Base-by-base conservation (phyloP, 495 filamentous ascomycete genomes). In the Tuber borchii region DNA sequence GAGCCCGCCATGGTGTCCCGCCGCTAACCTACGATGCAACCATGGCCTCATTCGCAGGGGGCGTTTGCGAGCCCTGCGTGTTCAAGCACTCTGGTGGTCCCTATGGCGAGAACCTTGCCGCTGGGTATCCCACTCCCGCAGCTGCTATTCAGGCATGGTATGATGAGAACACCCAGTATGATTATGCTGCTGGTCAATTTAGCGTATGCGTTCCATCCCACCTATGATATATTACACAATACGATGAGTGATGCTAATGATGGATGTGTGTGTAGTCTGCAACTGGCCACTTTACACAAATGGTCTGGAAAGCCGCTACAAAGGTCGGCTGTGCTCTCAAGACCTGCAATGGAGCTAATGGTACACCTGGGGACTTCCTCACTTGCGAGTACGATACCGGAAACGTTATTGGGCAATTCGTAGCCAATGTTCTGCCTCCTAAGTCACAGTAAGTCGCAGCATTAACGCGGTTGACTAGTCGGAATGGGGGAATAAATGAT, bases 351-450 rank as follows among this genome's bases (percentile, higher is more conserved):
- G 83, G 74, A 10, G 26, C 70, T 1, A 79, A 78, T 73, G 75
- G 79, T 12, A 76, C 74, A 16, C 76, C 80, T 12, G 82, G 79
- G 20, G 78, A 76, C 82, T 89, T 73, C 82, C 82, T 74, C 86
- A 88, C 75, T 71, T 99, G 95, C 91, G 94, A 97, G 87, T 99
- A 99, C 85, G 85, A 83, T 70, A 87, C 91, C 78, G 83, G 89
- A 77, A 94, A 95, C 85, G 86, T 90, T 73, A 87, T 84, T 26
- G 89, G 88, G 76, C 84, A 87, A 69, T 96, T 93, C 78, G 89
- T 78, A 75, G 80, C 80, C 46, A 94, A 95, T 82, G 88, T 96
- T 51, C 79, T 85, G 16, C 71, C 74, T 31, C 89, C 91, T 44
- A 12, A 17, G 71, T 72, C 72, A 37, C 70, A 19, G 6, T 44